Evolutionary conservation across 495 filamentous ascomycete genomes (phyloP), one percentile per base, ranked within the genome.

Genomic region (Talaromyces thailandensis): DNA sequence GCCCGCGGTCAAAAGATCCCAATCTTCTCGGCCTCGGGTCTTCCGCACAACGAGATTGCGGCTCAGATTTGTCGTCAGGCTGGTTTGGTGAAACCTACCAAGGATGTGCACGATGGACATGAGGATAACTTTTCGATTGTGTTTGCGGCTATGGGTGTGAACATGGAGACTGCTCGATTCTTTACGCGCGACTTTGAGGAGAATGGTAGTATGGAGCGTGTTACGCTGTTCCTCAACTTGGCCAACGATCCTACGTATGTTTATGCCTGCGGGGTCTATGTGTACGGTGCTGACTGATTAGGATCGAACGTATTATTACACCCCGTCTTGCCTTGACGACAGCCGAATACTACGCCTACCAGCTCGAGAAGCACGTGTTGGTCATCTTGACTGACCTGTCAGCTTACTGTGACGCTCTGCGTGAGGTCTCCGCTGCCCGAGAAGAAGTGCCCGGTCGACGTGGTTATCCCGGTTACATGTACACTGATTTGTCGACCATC

Each of bases 401-500:
- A 11, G 90, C 95, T 18, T 99, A 98, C 82, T 99, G 95, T 74
- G 95, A 99, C 75, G 95, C 95, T 65, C 86, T 99, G 64, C 95
- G 95, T 78, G 95, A 97, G 75, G 93, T 97, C 48, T 99, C 95
- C 16, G 92, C 95, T 52, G 95, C 95, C 45, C 85, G 95, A 76
- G 95, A 99, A 84, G 95, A 99, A 89, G 95, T 99, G 50, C 95
- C 95, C 62, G 95, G 95, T 82, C 93, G 95, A 76, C 92, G 95
- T 84, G 95, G 95, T 81, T 99, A 96, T 81, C 95, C 95, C 57
- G 95, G 95, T 91, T 99, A 99, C 83, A 99, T 99, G 95, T 99
- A 99, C 82, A 99, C 95, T 61, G 95, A 99, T 87, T 89, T 99
- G 84, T 96, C 95, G 56, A 99, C 95, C 68, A 94, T 99, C 69